Evolutionary conservation across 1,284 basidiomycete species (phyloP), one percentile per base, ranked within the genome.

Genomic region (Schizopora paradoxa): DNA sequence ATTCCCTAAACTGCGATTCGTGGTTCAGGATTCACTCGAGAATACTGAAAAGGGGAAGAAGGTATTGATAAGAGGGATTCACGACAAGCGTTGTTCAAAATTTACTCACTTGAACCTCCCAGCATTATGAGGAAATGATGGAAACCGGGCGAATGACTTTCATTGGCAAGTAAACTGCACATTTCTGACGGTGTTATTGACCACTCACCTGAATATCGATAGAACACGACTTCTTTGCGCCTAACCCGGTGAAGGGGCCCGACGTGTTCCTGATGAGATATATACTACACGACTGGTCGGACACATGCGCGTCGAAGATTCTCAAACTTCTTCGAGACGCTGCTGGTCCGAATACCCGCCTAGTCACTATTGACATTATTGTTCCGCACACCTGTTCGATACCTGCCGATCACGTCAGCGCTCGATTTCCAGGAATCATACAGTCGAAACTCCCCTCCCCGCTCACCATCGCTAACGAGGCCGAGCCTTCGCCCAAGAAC

Each of bases 281-380:
- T 6, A 55, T 61, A 40, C 44, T 56, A 3, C 61, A 63, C 49
- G 57, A 62, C 51, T 62, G 60, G 60, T 45, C 53, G 14, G 55
- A 58, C 47, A 41, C 42, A 8, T 45, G 57, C 14, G 49, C 49
- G 14, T 14, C 43, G 25, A 49, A 51, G 41, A 59, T 65, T 43
- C 54, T 66, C 21, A 48, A 39, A 13, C 51, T 56, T 8, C 56
- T 64, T 26, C 53, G 55, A 10, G 55, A 47, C 2, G 59, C 56
- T 3, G 60, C 62, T 4, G 36, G 48, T 8, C 43, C 43, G 19
- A 21, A 32, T 32, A 32, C 18, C 31, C 6, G 6, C n/a, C n/a
- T n/a, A n/a, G n/a, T n/a, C n/a, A n/a, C n/a, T n/a, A n/a, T n/a
- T n/a, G n/a, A n/a, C n/a, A n/a, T n/a, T n/a, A n/a, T n/a, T n/a